Conservation (phyloP, 2,329 filamentous ascomycete genomes). For the Neurospora sp. region DNA sequence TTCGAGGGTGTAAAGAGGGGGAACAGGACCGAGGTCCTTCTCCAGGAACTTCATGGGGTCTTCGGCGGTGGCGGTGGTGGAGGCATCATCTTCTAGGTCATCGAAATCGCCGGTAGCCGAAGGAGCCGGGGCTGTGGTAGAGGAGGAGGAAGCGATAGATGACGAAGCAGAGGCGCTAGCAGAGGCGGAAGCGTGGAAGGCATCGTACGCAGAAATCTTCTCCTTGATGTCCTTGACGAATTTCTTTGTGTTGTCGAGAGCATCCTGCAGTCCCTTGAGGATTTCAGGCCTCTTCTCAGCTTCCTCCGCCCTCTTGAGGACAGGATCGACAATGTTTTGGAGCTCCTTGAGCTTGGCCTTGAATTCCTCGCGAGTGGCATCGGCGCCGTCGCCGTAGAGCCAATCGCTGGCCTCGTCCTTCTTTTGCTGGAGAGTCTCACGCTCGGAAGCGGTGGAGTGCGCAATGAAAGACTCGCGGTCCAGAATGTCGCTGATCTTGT, state of each 20-base stretch:
- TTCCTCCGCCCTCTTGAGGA: constrained; percentile 68
- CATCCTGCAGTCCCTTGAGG: constrained; percentile 55
- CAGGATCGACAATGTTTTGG: constrained; percentile 65
- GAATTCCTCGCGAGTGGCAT: constrained; percentile 65
- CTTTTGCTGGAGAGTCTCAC: constrained; percentile 55
- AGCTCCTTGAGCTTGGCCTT: constrained; percentile 68
- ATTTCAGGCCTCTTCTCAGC: constrained; percentile 59
- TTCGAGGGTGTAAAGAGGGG: constrained; percentile 59
- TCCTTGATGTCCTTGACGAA: constrained; percentile 60
- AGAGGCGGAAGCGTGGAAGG: constrained; percentile 43
- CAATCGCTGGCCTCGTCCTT: constrained; percentile 69
- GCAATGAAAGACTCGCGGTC: constrained; percentile 65
- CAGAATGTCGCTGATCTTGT: constrained; percentile 74
- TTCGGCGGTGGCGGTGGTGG: constrained; percentile 26
- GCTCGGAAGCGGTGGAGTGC: constrained; percentile 59
- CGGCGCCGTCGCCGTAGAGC: constrained; percentile 77
- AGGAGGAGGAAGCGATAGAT: constrained; percentile 25
- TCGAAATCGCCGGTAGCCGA: constrained; percentile 50
- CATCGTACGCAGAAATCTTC: constrained; percentile 59
- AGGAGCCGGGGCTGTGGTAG: constrained; percentile 31
- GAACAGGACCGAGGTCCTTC: constrained; percentile 41
- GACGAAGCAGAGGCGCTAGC: constrained; percentile 37
- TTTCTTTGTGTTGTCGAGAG: constrained; percentile 61
- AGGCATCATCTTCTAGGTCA: constrained; percentile 65
- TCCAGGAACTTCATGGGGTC: constrained; percentile 35